Base-by-base conservation (phyloP, 106 monocot species). In the Allium cepa region DNA sequence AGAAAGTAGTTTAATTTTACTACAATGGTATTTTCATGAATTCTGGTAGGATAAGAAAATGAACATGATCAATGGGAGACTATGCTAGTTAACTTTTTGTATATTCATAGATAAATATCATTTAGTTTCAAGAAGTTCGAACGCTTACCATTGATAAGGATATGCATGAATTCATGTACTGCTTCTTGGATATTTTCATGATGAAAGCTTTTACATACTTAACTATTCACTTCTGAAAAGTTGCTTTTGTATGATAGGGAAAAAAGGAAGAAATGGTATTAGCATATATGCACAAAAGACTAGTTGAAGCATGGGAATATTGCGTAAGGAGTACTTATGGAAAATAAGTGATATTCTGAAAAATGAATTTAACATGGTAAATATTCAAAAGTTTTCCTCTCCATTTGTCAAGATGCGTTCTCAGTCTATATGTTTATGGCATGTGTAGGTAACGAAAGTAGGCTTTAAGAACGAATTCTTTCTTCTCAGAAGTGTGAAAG, bases 401-500 rank as follows among this genome's bases (percentile, higher is more conserved):
- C 60, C 9, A 11, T 47, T 0, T 22, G 22, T 22, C 1, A 22
- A 26, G 8, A 16, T 8, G 15, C 69, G 11, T 62, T 59, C 17
- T 68, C 49, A 17, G 57, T 14, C 70, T 57, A 50, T 27, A 45
- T 67, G 7, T 64, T 6, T 49, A 9, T 47, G 61, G 26, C 58
- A 46, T 11, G 11, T 72, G 17, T 69, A 94, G 96, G 82, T 75
- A 62, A 74, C 87, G 78, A 97, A 92, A 79, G 97, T 89, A 56
- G 97, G 97, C 10, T 97, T 97, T 89, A 92, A 97, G 72, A 82
- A 67, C 75, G 97, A 97, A 76, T 97, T 97, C 73, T 92, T 79
- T 71, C 73, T 97, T 8, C 84, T 92, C 17, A 84, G 68, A 55
- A 82, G 61, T 66, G 68, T 79, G 22, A 22, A 22, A 22, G 22